A percentile compares a stretch with the other conserved stretches of the same genome.
These are phyloP conservation scores for Saussurea involucrata DNA, from an alignment of 129 eudicot genomes.

Conservation along the genomic window DNA sequence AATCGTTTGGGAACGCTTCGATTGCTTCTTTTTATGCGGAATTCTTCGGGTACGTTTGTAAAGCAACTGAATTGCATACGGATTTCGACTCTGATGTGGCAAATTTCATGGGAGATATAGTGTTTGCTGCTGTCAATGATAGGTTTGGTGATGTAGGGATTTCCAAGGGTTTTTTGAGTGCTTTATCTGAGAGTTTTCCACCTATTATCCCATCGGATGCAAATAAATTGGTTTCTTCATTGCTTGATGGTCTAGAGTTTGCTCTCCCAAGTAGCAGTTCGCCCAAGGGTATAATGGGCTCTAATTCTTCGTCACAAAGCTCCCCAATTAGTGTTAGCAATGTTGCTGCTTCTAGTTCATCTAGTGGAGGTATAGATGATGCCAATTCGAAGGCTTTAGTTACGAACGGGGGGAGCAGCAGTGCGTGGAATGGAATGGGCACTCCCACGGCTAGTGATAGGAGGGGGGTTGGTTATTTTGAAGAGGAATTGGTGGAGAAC, in stretches of 20 bases:
- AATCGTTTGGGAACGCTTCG: slow-evolving; percentile 44
- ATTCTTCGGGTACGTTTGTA: slow-evolving; percentile 48
- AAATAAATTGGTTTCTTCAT: slow-evolving; percentile 43
- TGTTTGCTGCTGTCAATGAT: slow-evolving; percentile 42
- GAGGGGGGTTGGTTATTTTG: slow-evolving; percentile 45
- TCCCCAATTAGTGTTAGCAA: slow-evolving; percentile 60
- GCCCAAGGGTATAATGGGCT: slow-evolving; percentile 35
- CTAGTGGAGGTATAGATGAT: slow-evolving; percentile 57
- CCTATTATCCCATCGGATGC: slow-evolving; percentile 53
- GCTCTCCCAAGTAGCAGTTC: slow-evolving; percentile 35
- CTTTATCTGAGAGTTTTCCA: slow-evolving; percentile 58
- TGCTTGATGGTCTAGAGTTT: slow-evolving; percentile 54
- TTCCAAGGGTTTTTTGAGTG: slow-evolving; percentile 57
- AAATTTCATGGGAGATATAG: slow-evolving; percentile 56
- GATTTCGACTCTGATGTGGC: slow-evolving; percentile 61
- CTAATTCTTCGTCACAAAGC: slow-evolving; percentile 51
- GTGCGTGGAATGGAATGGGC: slow-evolving; percentile 42
- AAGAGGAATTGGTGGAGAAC: slow-evolving; percentile 71
- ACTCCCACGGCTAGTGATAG: slow-evolving; percentile 35
- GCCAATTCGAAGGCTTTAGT: slow-evolving; percentile 35
- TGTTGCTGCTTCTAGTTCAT: slow-evolving; percentile 51
- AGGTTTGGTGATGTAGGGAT: slow-evolving; percentile 37
- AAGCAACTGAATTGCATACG: slow-evolving; percentile 45
- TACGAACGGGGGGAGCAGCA: slow-evolving; percentile 53
- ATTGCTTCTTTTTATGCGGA: slow-evolving; percentile 54